phyloP scores from a whole-genome alignment of 306 rosid species.

The Calophaca sinica region DNA sequence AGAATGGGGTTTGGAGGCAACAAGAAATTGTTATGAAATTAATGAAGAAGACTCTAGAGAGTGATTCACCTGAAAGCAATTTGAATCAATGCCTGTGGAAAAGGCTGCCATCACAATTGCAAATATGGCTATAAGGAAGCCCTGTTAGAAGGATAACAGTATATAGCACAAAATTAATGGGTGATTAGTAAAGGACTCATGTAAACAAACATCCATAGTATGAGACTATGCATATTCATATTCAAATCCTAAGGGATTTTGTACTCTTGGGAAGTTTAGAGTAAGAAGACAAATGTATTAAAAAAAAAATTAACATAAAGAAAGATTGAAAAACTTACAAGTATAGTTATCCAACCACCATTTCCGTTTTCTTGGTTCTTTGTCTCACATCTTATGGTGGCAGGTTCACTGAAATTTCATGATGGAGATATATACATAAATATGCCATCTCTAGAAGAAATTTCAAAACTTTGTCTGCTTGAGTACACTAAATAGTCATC shows the following conservation, averaged over 20 bases:
- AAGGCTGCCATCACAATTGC: constrained; percentile 86
- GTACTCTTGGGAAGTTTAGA: neutral
- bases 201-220: constrained; percentile 4
- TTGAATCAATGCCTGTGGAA: constrained; percentile 91
- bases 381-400: constrained; percentile 60
- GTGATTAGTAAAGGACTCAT: neutral
- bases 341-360: constrained; percentile 66
- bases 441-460: constrained; percentile 19
- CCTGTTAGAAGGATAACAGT: constrained; percentile 53
- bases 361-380: constrained; percentile 51
- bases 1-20: neutral
- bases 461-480: neutral
- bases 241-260: neutral
- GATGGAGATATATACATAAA: constrained; percentile 27
- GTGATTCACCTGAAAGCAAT: constrained; percentile 76
- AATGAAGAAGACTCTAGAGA: constrained; percentile 14
- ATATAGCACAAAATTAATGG: neutral
- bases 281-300: constrained; percentile 6
- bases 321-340: constrained; percentile 59
- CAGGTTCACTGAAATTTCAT: constrained; percentile 74
- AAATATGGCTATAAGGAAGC: constrained; percentile 79
- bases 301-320: neutral
- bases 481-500: no score
- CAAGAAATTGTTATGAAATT: neutral
- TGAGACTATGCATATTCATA: neutral